Conservation (phyloP, 163 green algal genomes). For the Smithsoniella earleae region DNA sequence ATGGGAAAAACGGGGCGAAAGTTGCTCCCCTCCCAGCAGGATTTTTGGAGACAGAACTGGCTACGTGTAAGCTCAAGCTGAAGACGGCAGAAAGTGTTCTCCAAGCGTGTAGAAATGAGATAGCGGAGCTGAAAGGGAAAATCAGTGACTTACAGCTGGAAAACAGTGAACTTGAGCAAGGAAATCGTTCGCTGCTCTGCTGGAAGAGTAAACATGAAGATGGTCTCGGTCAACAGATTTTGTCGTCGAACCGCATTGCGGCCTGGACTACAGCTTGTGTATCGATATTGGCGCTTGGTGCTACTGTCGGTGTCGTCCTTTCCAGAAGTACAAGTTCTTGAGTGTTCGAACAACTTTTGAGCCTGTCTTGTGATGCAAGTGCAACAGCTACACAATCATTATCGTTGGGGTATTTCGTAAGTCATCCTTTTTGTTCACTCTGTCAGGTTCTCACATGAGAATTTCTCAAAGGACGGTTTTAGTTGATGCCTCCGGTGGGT, state of each 20-base stretch:
- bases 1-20: neutral
- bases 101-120: conserved; percentile 6
- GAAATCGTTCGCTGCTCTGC: neutral
- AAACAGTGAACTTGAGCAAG: neutral
- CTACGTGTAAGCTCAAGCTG: conserved; percentile 2
- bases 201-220: neutral
- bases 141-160: neutral
- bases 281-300: neutral
- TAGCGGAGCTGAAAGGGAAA: neutral
- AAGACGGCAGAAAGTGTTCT: neutral
- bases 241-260: too few relatives aligned
- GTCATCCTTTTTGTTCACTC: too few relatives aligned
- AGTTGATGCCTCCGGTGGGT: too few relatives aligned
- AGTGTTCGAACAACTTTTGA: too few relatives aligned
- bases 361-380: too few relatives aligned
- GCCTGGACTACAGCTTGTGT: neutral
- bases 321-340: too few relatives aligned
- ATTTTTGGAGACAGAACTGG: conserved; percentile 18
- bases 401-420: too few relatives aligned
- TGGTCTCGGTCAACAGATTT: too few relatives aligned
- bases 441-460: too few relatives aligned
- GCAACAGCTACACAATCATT: too few relatives aligned
- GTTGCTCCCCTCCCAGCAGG: conserved; percentile 1
- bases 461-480: too few relatives aligned
- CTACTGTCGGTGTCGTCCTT: neutral